Percentiles rank a stretch among this genome's conserved stretches.
Conservation (phyloP, 139 green algal genomes). For the Tetradesmus obliquus region DNA sequence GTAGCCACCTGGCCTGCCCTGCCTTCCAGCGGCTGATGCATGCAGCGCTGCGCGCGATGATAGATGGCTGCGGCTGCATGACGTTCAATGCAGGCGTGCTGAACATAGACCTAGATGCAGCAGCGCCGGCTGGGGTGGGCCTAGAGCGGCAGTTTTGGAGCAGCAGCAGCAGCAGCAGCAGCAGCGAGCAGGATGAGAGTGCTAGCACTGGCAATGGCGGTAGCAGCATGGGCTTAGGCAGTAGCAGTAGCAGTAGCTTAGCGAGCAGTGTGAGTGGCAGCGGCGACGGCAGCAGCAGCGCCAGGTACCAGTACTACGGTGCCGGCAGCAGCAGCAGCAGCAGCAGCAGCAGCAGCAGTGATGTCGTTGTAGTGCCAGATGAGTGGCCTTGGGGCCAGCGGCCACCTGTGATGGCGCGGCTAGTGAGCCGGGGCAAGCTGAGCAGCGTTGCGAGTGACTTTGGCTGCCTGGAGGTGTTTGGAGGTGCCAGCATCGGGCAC, state of each 20-base stretch:
- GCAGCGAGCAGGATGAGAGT: neutral
- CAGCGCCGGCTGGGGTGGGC: neutral
- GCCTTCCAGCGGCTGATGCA: slow-evolving; percentile 70
- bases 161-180: slow-evolving; percentile 5
- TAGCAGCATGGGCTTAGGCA: neutral
- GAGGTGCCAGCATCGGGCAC: slow-evolving; percentile 81
- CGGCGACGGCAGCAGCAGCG: neutral
- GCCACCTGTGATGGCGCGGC: slow-evolving; percentile 62
- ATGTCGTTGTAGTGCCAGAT: neutral
- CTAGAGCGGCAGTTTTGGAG: slow-evolving; percentile 9
- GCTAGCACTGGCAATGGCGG: neutral
- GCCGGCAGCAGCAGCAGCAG: neutral
- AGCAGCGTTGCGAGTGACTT: slow-evolving; percentile 77
- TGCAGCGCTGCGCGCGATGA: slow-evolving; percentile 67
- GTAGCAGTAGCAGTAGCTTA: neutral
- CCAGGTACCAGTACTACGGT: neutral
- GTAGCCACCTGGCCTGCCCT: slow-evolving; percentile 53
- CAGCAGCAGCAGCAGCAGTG: neutral
- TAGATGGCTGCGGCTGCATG: slow-evolving; percentile 76
- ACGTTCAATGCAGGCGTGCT: slow-evolving; percentile 83
- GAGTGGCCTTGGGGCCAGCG: neutral
- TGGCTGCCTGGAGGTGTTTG: slow-evolving; percentile 87
- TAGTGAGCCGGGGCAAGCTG: slow-evolving; percentile 77
- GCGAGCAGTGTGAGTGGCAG: neutral
- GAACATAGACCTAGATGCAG: slow-evolving; percentile 47